Evolutionary conservation across 148 eudicot genomes (phyloP), one percentile per base, ranked within the genome.

Genomic region (Camellia lanceoleosa): DNA sequence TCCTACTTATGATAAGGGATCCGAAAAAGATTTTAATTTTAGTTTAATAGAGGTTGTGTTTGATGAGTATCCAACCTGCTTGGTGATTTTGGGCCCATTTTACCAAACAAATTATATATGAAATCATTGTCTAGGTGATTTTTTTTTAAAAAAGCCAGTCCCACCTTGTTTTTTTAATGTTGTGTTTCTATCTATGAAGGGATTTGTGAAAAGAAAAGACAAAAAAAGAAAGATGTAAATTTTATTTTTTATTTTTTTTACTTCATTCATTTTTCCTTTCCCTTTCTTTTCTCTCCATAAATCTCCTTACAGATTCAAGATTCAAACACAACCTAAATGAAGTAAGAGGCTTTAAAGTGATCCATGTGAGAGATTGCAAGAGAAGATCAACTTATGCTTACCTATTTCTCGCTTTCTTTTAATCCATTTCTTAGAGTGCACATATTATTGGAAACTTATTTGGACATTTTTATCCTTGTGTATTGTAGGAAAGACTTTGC

Each of bases 111-210:
- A 63, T 5, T 18, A 60, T 60, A 80, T 80, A 47, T 19, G 61
- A 9, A 80, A 72, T 80, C 75, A 68, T 56, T 78, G 66, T 79
- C 46, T 14, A 71, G 58, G 9, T 44, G 41, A 46, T 6, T 65
- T 55, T 10, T 60, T n/a, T 44, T 11, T 8, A 18, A 10, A 41
- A 38, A 5, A 15, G 1, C 46, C 19, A 7, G 38, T 41, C 49
- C 51, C 16, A 23, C 11, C 42, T 44, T 47, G 72, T n/a, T 68
- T 54, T 16, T 6, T 47, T 8, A 5, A 10, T 30, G 38, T 30
- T 30, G 38, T 30, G 38, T 30, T 30, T 30, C 38, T 30, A 30
- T 30, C 38, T 30, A 30, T 30, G 38, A 30, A 30, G 38, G 38
- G 38, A 30, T 30, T 1, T 30, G 38, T 30, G 38, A 1, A 30